Base-by-base conservation (phyloP, 2,329 filamentous ascomycete species). In the Neopestalotiopsis clavispora region DNA sequence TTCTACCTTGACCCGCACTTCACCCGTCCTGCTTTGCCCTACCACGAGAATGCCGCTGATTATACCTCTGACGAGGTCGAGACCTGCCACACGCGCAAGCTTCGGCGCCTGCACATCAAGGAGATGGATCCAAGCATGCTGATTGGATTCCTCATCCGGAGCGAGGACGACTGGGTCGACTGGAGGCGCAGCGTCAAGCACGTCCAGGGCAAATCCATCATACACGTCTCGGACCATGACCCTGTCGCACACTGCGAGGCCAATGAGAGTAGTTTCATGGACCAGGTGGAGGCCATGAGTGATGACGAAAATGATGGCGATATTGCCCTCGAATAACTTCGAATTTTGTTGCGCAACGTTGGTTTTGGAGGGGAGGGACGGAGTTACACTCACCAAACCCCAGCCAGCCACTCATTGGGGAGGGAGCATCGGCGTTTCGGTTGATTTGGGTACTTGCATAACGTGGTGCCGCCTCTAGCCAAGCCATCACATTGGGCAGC, bases 81-180 rank as follows among this genome's bases (percentile, higher is more conserved):
- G 67, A 92, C 92, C 0, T 98, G 94, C 76, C 95, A 99, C 78
- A 98, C 95, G 0, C 89, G 93, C 65, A 91, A 95, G 62, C 83
- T 99, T 20, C 90, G 95, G 49, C 89, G 92, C 68, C 86, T 99
- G 38, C 91, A 96, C 73, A 87, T 99, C 63, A 90, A 90, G 69
- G 95, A 98, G 77, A 96, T 99, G 93, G 96, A 99, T 75, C 96
- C 96, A 0, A 98, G 94, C 76, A 99, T 99, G 96, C 83, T 99
- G 57, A 93, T 99, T 72, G 95, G 94, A 4, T 98, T 98, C 76
- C 82, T 99, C 45, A 94, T 99, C 71, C 88, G 87, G 56, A 89
- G 93, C 69, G 91, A 95, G 74, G 87, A 91, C 58, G 96, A 99
- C 73, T 98, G 95, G 92, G 82, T 87, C 52, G 87, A 89, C 66